Evolutionary conservation across 441 rosid genomes (phyloP), one percentile per base, ranked within the genome.

Genomic region (Aquilaria agallochum): DNA sequence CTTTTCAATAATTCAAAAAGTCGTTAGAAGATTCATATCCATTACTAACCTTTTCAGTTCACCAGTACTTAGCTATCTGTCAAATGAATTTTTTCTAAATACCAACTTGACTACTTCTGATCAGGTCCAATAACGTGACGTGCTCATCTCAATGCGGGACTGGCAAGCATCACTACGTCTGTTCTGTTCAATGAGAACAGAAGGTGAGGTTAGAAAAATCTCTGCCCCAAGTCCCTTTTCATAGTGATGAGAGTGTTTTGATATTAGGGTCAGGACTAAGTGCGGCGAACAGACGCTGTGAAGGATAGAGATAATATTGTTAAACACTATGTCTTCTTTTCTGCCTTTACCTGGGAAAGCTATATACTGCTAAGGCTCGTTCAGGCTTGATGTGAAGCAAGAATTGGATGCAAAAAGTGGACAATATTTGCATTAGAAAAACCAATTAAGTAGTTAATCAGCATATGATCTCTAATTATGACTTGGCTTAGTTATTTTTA

Each of bases 1-100:
- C 70, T 55, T 56, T 42, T 47, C 83, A 85, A 83, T 83, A 78
- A 85, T 83, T 69, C 74, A 78, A 81, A 87, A 83, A 83, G 53
- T 64, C 64, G 64, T 56, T 1, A 36, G 60, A 76, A 80, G 85
- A 85, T 84, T 81, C 86, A 84, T 59, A 63, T 75, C 64, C 12
- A n/a, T 58, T 66, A 5, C 8, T 44, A 14, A 3, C 20, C 36
- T 65, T 40, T 58, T 64, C 73, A 62, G 66, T 58, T 68, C 65
- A 67, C 67, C 50, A 58, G 74, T 56, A 60, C 59, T 71, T 68
- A 20, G 5, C 32, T 40, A 11, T 47, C 31, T 64, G 63, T 67
- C 56, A 58, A 20, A 58, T 71, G 33, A 60, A 61, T 42, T 36
- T 4, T 55, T 68, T 65, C 62, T 55, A 12, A 45, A 14, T 52